These are phyloP conservation scores for Jatropha multifida DNA, from an alignment of 441 rosid genomes.

Conservation along the genomic window DNA sequence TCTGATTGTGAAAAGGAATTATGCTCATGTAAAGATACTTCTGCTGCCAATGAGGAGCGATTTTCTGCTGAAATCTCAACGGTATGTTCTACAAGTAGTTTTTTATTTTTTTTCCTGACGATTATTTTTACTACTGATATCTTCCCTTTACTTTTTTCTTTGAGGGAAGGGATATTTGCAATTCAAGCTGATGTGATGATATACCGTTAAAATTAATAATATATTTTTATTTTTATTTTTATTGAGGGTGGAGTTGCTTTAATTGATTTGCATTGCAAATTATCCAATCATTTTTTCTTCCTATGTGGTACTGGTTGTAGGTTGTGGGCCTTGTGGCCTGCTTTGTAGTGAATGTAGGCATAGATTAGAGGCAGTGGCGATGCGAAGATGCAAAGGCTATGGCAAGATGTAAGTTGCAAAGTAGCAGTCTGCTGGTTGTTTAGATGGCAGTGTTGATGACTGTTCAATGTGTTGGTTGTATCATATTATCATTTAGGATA, in stretches of 20 bases:
- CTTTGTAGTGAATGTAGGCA: not conserved
- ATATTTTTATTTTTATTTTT: not conserved
- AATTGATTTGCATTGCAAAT: not conserved
- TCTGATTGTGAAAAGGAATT: conserved; percentile 52
- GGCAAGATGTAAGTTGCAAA: not conserved
- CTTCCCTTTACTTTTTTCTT: no score
- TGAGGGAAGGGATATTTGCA: not conserved
- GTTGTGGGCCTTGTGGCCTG: not conserved
- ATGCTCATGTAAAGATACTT: conserved; percentile 64
- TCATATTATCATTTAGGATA: not conserved
- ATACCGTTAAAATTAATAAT: no score
- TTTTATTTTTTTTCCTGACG: not conserved
- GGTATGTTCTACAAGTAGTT: conserved; percentile 43
- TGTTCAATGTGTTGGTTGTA: not conserved
- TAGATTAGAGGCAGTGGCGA: not conserved
- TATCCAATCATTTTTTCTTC: not conserved
- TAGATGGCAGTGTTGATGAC: not conserved
- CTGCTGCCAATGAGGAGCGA: conserved; percentile 67
- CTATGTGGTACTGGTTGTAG: not conserved
- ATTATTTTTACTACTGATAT: not conserved
- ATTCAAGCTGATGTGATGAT: not conserved
- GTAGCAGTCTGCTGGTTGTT: not conserved
- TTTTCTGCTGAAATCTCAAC: conserved; percentile 75
- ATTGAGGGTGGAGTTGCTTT: not conserved
- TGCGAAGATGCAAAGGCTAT: not conserved